A percentile compares a stretch with the other conserved stretches of the same genome.
These are phyloP conservation scores for Boechera stricta DNA, from an alignment of 345 rosid species.

Conservation along the genomic window DNA sequence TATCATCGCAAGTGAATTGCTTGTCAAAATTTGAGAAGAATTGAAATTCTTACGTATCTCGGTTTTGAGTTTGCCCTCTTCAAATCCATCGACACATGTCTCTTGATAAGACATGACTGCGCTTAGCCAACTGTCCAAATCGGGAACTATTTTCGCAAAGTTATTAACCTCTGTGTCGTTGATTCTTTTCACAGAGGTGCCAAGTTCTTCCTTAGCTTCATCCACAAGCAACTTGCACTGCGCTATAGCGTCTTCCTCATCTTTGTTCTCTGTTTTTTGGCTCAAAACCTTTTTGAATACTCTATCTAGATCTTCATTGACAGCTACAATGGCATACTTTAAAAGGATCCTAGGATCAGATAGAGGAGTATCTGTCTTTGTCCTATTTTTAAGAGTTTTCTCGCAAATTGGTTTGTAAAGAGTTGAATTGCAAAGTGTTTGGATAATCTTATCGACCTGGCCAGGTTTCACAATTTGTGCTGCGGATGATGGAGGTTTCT, in stretches of 20 bases:
- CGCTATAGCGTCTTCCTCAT: conserved; percentile 64
- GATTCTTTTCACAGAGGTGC: conserved; percentile 37
- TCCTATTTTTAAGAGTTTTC: conserved; percentile 48
- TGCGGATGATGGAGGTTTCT: conserved; percentile 28
- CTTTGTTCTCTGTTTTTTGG: conserved; percentile 47
- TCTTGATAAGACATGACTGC: conserved; percentile 85
- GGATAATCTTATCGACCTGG: conserved; percentile 48
- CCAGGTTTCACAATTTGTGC: conserved; percentile 33
- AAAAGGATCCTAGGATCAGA: conserved; percentile 57
- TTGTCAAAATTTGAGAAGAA: conserved; percentile 57
- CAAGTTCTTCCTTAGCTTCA: conserved; percentile 65
- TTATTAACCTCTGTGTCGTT: conserved; percentile 39
- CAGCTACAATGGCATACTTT: conserved; percentile 56
- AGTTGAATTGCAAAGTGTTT: conserved; percentile 58
- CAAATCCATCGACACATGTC: conserved; percentile 80
- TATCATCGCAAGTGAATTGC: conserved; percentile 77
- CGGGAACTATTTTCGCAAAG: conserved; percentile 38
- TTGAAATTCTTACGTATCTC: conserved; percentile 56
- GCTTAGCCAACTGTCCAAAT: conserved; percentile 72
- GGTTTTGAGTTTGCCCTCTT: conserved; percentile 64
- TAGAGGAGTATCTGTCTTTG: conserved; percentile 34
- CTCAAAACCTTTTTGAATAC: conserved; percentile 47
- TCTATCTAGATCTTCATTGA: conserved; percentile 47
- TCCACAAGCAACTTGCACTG: conserved; percentile 61
- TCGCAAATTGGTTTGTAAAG: conserved; percentile 58